Base-by-base conservation (phyloP, 1,284 basidiomycete genomes). In the Vanrija sp. region DNA sequence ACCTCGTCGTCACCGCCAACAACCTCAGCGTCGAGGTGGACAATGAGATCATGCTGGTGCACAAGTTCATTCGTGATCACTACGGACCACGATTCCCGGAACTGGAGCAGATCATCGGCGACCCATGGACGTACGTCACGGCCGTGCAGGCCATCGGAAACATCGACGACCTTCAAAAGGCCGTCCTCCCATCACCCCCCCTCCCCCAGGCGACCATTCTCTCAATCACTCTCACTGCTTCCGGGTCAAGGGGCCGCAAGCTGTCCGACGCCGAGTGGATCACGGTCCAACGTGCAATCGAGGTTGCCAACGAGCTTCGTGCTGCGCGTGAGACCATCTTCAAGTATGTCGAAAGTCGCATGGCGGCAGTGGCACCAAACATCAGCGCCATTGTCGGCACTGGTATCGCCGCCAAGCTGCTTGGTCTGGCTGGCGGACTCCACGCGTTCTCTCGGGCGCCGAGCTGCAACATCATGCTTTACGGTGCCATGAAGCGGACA, bases 61-160 rank as follows among this genome's bases (percentile, higher is more conserved):
- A 99, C 81, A 98, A 98, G 87, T 98, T 97, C 80, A 96, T 98
- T 69, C 87, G 96, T 63, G 96, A 99, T 72, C 95, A 98, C 78
- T 99, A 98, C 75, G 85, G 89, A 1, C 84, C 89, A 21, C 91
- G 94, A 62, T 99, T 98, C 75, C 95, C 96, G 10, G 95, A 98
- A 68, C 84, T 99, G 19, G 96, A 98, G 73, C 89, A 95, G 65
- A 84, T 99, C 38, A 89, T 99, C 29, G 83, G 86, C 7, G 92
- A 96, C 67, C 89, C 96, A 3, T 83, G 86, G 58, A 92, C 94
- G 80, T 98, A 92, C 75, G 92, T 97, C 59, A 86, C 87, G 42
- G 87, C 94, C 6, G 95, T 98, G 7, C 84, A 89, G 57, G 86
- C 85, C 0, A 82, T 99, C 49, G 95, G 85, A 12, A 98, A 99